Evolutionary conservation across 164 flowering plant genomes (phyloP), one percentile per base, ranked within the genome.

Genomic region (Berberis thunbergii): DNA sequence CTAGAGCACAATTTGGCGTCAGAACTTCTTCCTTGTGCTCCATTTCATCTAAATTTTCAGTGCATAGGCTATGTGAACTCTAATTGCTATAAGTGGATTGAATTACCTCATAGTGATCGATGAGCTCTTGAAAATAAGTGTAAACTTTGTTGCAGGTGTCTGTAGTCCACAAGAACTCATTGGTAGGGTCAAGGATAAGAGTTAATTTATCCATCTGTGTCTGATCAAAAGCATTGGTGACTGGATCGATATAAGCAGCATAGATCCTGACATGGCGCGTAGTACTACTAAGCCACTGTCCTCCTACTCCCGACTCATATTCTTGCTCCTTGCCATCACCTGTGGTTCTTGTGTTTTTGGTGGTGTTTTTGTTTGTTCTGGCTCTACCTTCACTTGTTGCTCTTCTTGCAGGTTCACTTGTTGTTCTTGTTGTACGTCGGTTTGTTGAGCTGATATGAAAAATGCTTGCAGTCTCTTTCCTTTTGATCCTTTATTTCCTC

Each of bases 201-300:
- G 97, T 88, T 55, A 88, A 86, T 69, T 91, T 91, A 70, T 91
- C 97, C 80, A 77, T 85, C 74, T 91, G 97, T 11, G 93, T 84
- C 62, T 91, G 97, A 74, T 91, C 97, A 45, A 86, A 84, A 40
- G 73, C 91, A n/a, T 75, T 71, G 5, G 97, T 88, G 38, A 75
- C 85, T 0, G 96, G 97, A 64, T 91, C 94, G 26, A 88, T 80
- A 58, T 87, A 91, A 1, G 97, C 91, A 0, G 97, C 91, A 49
- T 75, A 88, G 62, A 91, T 91, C 71, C 97, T 73, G 1, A 91
- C 96, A 64, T 86, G 97, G 38, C 97, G 69, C 0, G 96, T 88
- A 8, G 70, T 71, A 48, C 89, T 77, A 75, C 97, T 86, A 0
- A 86, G 88, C 96, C 96, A 91, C 60, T 88, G 84, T 1, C 97